These are phyloP conservation scores for Lodderomyces theae DNA, from an alignment of 1,139 yeast species.

Conservation along the genomic window DNA sequence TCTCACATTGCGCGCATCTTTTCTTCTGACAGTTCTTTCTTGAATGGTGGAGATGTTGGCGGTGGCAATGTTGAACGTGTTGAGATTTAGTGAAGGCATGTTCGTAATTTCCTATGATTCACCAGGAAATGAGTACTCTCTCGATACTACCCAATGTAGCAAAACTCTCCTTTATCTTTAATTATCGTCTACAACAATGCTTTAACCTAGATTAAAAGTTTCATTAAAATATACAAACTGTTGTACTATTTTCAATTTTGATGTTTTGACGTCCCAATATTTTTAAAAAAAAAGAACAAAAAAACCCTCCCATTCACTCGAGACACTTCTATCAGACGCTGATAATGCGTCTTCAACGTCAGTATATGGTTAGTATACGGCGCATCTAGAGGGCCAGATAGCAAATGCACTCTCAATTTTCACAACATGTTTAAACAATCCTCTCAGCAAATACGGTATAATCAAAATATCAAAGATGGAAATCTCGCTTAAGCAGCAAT, in stretches of 20 bases:
- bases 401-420: constrained; percentile 1
- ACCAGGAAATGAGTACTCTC: too few species aligned
- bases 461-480: neutral
- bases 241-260: neutral
- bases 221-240: neutral
- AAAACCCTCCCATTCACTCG: neutral
- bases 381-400: constrained; percentile 6
- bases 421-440: neutral
- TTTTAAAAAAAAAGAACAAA: neutral
- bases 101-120: too few species aligned
- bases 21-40: too few species aligned
- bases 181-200: neutral
- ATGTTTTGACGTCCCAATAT: constrained; percentile 2
- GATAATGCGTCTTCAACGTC: constrained; percentile 6
- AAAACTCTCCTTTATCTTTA: too few species aligned
- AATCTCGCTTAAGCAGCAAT: constrained; percentile 31
- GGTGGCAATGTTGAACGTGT: too few species aligned
- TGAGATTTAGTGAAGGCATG: too few species aligned
- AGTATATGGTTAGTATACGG: constrained; percentile 5
- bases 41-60: too few species aligned
- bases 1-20: too few species aligned
- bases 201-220: neutral
- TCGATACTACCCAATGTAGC: too few species aligned
- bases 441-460: neutral
- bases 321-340: constrained; percentile 5